phyloP scores from a whole-genome alignment of 1,284 basidiomycete genomes.

The Fomitopsis pinicola region DNA sequence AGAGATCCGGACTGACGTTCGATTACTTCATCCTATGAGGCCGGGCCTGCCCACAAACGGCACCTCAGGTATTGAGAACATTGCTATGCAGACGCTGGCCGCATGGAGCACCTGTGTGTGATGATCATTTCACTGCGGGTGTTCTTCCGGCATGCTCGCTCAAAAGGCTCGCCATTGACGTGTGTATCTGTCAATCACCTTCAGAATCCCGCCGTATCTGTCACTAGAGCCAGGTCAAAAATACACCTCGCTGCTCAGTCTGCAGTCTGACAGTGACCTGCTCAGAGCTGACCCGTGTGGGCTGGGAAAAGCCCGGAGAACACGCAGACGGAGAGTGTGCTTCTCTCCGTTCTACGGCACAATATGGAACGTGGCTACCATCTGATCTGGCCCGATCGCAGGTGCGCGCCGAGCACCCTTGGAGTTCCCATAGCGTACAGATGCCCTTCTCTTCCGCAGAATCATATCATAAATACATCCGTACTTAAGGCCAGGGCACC shows the following conservation, averaged over 20 bases:
- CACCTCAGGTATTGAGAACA: no score
- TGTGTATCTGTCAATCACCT: neutral
- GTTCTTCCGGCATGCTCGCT: neutral
- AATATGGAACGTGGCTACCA: neutral
- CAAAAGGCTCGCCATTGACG: neutral
- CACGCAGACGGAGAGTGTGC: neutral
- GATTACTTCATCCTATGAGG: no score
- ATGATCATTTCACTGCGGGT: neutral
- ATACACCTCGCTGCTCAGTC: neutral
- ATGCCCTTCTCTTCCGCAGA: neutral
- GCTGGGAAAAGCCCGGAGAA: neutral
- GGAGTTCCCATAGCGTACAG: neutral
- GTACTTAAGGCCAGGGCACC: neutral
- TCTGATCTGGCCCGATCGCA: neutral
- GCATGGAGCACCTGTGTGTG: neutral
- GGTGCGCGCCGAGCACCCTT: neutral
- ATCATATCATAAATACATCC: neutral
- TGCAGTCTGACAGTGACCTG: no score
- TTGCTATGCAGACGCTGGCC: no score
- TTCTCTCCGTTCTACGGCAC: neutral
- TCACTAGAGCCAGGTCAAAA: neutral
- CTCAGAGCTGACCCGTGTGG: no score
- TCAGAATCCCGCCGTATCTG: neutral
- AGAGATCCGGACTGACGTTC: no score
- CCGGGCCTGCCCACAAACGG: no score